phyloP scores from a whole-genome alignment of 768 basidiomycete species.

The Mycena rebaudengoi region DNA sequence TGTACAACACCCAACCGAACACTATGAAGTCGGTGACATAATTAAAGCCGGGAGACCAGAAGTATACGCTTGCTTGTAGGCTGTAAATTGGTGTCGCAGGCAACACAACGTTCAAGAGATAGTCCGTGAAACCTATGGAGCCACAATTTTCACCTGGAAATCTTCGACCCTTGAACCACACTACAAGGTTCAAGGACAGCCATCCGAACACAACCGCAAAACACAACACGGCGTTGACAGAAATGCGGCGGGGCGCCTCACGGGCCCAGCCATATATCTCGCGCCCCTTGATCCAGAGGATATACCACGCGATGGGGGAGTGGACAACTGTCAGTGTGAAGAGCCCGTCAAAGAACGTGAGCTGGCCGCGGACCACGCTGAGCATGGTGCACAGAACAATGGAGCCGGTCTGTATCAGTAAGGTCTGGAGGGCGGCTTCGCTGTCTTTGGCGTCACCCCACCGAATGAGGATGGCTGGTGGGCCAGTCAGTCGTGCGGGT shows the following conservation, averaged over 20 bases:
- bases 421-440: neutral
- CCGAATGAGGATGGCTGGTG: neutral
- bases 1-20: no score
- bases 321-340: neutral
- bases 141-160: neutral
- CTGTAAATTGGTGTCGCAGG: no score
- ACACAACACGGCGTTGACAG: neutral
- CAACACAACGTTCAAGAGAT: neutral
- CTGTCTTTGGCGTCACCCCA: neutral
- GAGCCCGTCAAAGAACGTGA: neutral
- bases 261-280: neutral
- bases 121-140: neutral
- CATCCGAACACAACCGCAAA: neutral
- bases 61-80: no score
- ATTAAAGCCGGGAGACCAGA: no score
- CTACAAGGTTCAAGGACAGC: neutral
- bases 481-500: no score
- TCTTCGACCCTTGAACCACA: slow-evolving; percentile 2
- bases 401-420: neutral
- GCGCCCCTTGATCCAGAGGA: neutral
- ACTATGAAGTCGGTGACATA: no score
- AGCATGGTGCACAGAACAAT: neutral
- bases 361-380: neutral
- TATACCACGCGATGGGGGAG: slow-evolving; percentile 4
- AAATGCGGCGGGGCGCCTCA: neutral